A percentile compares a stretch with the other conserved stretches of the same genome.
Conservation (phyloP, 1,284 basidiomycete genomes). For the Trichosporon ovoides region DNA sequence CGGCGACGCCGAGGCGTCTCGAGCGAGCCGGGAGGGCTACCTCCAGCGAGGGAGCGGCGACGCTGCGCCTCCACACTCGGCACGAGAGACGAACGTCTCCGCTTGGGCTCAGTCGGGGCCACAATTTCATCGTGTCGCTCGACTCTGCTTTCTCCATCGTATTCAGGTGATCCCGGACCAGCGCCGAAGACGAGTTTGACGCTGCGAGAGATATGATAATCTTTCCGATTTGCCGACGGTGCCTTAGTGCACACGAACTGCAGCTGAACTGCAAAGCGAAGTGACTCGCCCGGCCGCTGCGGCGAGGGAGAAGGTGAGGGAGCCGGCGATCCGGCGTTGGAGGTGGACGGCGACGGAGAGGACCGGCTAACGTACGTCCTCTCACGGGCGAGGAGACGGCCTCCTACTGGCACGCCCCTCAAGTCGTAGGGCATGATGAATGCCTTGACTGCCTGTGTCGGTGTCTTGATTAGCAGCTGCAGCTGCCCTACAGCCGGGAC, state of each 20-base stretch:
- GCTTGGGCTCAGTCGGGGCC: slow-evolving; percentile 28
- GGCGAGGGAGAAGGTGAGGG: neutral
- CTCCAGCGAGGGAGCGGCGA: slow-evolving; percentile 13
- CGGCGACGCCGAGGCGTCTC: neutral
- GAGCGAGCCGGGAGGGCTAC: neutral
- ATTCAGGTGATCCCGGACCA: neutral
- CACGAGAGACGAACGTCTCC: slow-evolving; percentile 21
- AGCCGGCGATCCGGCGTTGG: neutral
- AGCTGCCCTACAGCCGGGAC: slow-evolving; percentile 53
- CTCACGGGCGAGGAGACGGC: slow-evolving; percentile 41
- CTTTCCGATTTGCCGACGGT: neutral
- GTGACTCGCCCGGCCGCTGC: slow-evolving; percentile 15
- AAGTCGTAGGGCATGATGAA: slow-evolving; percentile 55
- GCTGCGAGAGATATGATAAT: neutral
- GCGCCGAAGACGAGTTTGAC: slow-evolving; percentile 1
- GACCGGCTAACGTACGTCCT: slow-evolving; percentile 30
- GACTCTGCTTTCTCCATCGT: neutral
- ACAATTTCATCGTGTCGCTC: slow-evolving; percentile 30
- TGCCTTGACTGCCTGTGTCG: slow-evolving; percentile 50
- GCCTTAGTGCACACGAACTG: slow-evolving; percentile 43
- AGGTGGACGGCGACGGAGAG: neutral
- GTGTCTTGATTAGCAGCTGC: slow-evolving; percentile 53
- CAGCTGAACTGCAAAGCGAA: slow-evolving; percentile 50
- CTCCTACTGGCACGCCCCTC: slow-evolving; percentile 39
- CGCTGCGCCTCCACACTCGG: neutral